Evolutionary conservation across 2,329 filamentous ascomycete genomes (phyloP).

Genomic region (Bipolaris sorokiniana): DNA sequence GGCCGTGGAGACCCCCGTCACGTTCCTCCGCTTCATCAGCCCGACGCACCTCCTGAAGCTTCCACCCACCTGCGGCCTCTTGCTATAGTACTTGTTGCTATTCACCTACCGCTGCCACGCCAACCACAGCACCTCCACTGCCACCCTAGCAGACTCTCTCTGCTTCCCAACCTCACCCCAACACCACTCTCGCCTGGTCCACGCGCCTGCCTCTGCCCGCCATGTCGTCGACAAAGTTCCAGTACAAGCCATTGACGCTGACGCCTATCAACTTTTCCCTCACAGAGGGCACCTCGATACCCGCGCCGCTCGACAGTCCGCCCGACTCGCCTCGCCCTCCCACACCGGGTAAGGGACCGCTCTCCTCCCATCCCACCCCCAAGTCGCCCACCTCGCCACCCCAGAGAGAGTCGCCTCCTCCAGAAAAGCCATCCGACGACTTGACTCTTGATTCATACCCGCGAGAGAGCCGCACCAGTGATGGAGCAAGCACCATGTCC

Average conservation of each 20-base stretch:
- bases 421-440: conserved; percentile 28
- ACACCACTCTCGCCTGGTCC: not conserved
- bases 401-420: conserved; percentile 24
- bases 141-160: conserved; percentile 15
- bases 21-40: conserved; percentile 27
- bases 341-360: conserved; percentile 48
- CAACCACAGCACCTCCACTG: conserved; percentile 28
- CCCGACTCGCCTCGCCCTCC: conserved; percentile 48
- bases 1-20: conserved; percentile 27
- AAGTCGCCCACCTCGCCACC: conserved; percentile 37
- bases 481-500: conserved; percentile 39
- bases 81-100: conserved; percentile 15
- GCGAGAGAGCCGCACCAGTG: conserved; percentile 35
- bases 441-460: conserved; percentile 23
- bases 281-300: conserved; percentile 51
- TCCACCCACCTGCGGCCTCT: conserved; percentile 26
- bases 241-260: conserved; percentile 46
- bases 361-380: conserved; percentile 52
- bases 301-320: conserved; percentile 49
- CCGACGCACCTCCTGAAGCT: conserved; percentile 39
- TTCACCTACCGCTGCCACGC: conserved; percentile 20
- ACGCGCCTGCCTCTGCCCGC: conserved; percentile 12
- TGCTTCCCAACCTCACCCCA: not conserved
- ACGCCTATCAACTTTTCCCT: conserved; percentile 51
- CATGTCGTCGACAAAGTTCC: conserved; percentile 39